phyloP scores from a whole-genome alignment of 441 rosid genomes.

The Erodium texanum region DNA sequence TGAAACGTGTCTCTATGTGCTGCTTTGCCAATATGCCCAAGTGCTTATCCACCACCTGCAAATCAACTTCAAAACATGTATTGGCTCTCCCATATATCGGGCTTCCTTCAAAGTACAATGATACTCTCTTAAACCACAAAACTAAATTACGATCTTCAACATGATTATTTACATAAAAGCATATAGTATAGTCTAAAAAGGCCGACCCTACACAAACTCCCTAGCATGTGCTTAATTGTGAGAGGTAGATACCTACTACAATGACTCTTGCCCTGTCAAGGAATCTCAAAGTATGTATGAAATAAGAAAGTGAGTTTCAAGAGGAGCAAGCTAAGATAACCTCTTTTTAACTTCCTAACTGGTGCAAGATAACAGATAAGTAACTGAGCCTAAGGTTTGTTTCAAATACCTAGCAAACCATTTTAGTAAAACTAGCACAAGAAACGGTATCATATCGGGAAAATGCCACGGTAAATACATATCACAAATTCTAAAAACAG shows the following conservation, averaged over 20 bases:
- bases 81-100: conserved; percentile 4
- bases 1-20: conserved; percentile 86
- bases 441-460: neutral
- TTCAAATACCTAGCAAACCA: neutral
- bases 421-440: neutral
- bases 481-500: neutral
- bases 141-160: neutral
- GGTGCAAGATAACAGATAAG: neutral
- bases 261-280: too few relatives aligned
- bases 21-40: conserved; percentile 71
- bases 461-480: neutral
- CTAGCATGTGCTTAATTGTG: neutral
- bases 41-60: conserved; percentile 89
- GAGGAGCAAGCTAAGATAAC: neutral
- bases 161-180: neutral
- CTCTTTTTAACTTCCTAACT: neutral
- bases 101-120: neutral
- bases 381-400: neutral
- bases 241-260: neutral
- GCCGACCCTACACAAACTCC: neutral
- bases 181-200: too few relatives aligned
- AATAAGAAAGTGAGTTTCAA: neutral
- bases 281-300: neutral
- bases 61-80: conserved; percentile 21
- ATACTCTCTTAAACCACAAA: neutral